A percentile compares a stretch with the other conserved stretches of the same genome.
Conservation (phyloP, 73 alveolate genomes). For the Blepharisma japonicum region DNA sequence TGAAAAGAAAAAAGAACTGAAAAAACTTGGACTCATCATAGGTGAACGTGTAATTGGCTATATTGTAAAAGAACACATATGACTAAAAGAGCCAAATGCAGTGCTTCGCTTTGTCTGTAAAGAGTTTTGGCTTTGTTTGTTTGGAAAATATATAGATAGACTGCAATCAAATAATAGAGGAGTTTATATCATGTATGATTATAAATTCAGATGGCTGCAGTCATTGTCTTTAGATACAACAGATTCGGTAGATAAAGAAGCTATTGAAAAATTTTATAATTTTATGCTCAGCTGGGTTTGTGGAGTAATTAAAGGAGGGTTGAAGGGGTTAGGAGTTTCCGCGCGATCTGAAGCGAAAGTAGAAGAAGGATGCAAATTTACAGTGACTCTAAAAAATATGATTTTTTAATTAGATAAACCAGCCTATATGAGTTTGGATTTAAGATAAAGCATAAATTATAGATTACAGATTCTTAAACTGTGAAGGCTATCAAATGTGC, state of each 20-base stretch:
- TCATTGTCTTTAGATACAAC: neutral
- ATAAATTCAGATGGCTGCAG: constrained; percentile 19
- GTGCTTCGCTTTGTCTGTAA: constrained; percentile 16
- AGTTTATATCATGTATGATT: constrained; percentile 21
- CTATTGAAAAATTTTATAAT: neutral
- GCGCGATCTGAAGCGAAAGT: neutral
- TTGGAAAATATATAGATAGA: constrained; percentile 1
- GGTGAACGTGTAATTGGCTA: constrained; percentile 15
- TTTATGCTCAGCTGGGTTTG: constrained; percentile 25
- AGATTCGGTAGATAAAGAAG: neutral
- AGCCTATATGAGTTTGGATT: too few relatives aligned
- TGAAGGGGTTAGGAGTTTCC: neutral
- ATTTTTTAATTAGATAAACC: too few relatives aligned
- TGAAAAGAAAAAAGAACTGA: constrained; percentile 4
- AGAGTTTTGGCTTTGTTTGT: constrained; percentile 16
- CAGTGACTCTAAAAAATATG: constrained; percentile 1
- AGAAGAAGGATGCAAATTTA: constrained; percentile 7
- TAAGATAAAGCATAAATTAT: too few relatives aligned
- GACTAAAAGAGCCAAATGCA: constrained; percentile 7
- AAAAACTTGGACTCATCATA: neutral
- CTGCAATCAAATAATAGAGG: constrained; percentile 22
- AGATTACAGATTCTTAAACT: too few relatives aligned
- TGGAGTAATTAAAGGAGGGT: constrained; percentile 27
- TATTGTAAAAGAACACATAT: constrained; percentile 23
- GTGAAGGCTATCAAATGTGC: too few relatives aligned